Evolutionary conservation across 1,139 yeast species (phyloP).

Genomic region (Saccharomyces hybrid): DNA sequence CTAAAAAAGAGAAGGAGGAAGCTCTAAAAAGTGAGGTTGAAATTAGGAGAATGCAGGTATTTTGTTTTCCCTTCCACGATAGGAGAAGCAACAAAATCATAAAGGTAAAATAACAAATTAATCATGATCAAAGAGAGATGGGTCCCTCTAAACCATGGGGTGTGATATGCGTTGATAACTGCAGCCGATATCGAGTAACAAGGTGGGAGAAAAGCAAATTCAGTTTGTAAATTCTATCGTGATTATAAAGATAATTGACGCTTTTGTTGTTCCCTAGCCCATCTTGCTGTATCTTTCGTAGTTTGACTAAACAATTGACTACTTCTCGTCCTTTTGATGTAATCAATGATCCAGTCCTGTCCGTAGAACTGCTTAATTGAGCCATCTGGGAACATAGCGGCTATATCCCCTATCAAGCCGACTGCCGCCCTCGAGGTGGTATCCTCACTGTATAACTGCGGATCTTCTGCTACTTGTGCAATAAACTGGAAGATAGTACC

Average conservation of each 20-base stretch:
- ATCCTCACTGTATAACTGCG: slow-evolving; percentile 53
- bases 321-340: slow-evolving; percentile 66
- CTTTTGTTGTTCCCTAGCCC: slow-evolving; percentile 79
- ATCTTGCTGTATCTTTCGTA: slow-evolving; percentile 84
- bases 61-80: too few relatives aligned
- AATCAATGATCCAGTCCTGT: slow-evolving; percentile 71
- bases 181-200: too few relatives aligned
- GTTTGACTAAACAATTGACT: slow-evolving; percentile 52
- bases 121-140: too few relatives aligned
- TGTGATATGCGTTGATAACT: too few relatives aligned
- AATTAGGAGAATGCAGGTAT: too few relatives aligned
- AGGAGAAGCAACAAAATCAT: too few relatives aligned
- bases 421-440: slow-evolving; percentile 69
- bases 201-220: too few relatives aligned
- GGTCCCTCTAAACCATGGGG: too few relatives aligned
- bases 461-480: slow-evolving; percentile 51
- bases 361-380: slow-evolving; percentile 56
- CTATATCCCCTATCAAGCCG: slow-evolving; percentile 88
- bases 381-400: slow-evolving; percentile 75
- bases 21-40: too few relatives aligned
- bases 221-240: not conserved
- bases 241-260: slow-evolving; percentile 28
- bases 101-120: too few relatives aligned
- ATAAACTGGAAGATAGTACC: slow-evolving; percentile 66
- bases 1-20: too few relatives aligned